Base-by-base conservation (phyloP, 495 filamentous ascomycete species). In the Xylaria acuta region DNA sequence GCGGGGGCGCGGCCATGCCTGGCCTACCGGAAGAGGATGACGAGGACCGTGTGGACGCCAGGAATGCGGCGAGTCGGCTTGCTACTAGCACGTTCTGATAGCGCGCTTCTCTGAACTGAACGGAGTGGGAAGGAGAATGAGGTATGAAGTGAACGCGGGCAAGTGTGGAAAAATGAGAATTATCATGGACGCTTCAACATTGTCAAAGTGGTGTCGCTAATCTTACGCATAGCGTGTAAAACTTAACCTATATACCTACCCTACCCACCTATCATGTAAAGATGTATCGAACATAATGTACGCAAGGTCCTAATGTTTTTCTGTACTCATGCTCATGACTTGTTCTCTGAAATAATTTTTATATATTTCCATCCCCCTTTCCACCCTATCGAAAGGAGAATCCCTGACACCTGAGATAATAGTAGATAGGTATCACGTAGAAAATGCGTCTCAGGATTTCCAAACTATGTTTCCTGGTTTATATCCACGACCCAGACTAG, bases 51-150 rank as follows among this genome's bases (percentile, higher is more conserved):
- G 90, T 98, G 64, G 96, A 99, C 86, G 96, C 96, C 25, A 89
- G 92, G 80, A 98, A 98, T 83, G 96, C 96, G 40, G 96, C 96
- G 32, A 97, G 92, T 80, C 89, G 96, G 76, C 85, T 99, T 82
- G 96, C 96, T 40, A 91, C 93, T 62, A 97, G 94, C 83, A 97
- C 95, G 22, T 99, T 98, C 81, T 98, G 71, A 82, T 70, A 58
- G 45, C 14, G 54, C 6, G 11, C 53, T 16, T 59, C 18, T 49
- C 32, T 45, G 20, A 34, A 34, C 20, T 40, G 47, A 30, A 3
- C n/a, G 18, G 58, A 32, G 4, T 6, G 6, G 14, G 27, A 16
- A 4, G 32, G 25, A 60, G 58, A 60, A 38, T 22, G 58, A 38
- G 58, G 9, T 18, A 60, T 14, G 34, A 60, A 60, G 38, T 32